phyloP scores from a whole-genome alignment of 2,329 filamentous ascomycete species.

The Cytospora leucostoma region DNA sequence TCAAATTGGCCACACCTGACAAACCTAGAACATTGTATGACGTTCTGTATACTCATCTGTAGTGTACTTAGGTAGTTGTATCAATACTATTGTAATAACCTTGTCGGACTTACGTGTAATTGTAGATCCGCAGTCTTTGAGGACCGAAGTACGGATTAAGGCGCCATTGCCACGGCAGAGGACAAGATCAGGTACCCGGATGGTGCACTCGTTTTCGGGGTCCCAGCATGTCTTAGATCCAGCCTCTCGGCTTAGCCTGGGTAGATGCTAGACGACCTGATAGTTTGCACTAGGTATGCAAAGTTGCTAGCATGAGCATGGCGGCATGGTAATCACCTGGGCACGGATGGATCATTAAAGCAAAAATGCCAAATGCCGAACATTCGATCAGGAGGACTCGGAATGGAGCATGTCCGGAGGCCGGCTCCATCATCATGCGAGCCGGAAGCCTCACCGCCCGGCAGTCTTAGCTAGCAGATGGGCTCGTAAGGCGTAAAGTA shows the following conservation, averaged over 20 bases:
- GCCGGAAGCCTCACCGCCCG: constrained; percentile 18
- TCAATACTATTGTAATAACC: too few relatives aligned
- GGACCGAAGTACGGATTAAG: too few relatives aligned
- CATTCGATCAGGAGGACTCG: constrained; percentile 10
- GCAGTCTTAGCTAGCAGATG: not conserved
- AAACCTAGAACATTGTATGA: too few relatives aligned
- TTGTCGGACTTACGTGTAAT: too few relatives aligned
- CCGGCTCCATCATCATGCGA: not conserved
- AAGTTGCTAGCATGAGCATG: too few relatives aligned
- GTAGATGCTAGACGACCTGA: not conserved
- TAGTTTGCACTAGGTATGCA: too few relatives aligned
- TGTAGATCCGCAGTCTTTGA: too few relatives aligned
- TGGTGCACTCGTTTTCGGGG: not conserved
- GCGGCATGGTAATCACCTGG: too few relatives aligned
- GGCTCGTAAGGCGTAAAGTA: not conserved
- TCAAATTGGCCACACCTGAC: too few relatives aligned
- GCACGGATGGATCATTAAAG: too few relatives aligned
- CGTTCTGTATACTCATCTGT: too few relatives aligned
- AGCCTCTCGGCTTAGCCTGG: constrained; percentile 16
- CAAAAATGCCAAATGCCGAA: not conserved
- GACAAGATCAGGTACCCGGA: not conserved
- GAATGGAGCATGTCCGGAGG: not conserved
- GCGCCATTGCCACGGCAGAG: not conserved
- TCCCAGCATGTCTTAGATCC: constrained; percentile 16
- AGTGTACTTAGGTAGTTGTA: too few relatives aligned